Conservation (phyloP, 169 alveolate genomes). For the Cryptosporidium parvum region DNA sequence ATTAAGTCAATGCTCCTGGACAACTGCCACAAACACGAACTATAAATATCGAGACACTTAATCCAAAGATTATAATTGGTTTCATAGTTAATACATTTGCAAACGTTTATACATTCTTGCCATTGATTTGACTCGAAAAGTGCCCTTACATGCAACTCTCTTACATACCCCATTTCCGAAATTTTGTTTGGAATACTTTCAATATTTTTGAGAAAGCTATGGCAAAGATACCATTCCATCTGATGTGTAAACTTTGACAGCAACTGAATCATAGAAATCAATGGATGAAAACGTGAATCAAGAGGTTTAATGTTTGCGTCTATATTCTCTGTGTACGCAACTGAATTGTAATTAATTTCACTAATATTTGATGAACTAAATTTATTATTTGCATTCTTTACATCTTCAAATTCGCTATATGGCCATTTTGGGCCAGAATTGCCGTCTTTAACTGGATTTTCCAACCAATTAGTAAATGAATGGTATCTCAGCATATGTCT, state of each 20-base stretch:
- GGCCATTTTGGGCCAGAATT: constrained; percentile 71
- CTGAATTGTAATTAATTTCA: background rate
- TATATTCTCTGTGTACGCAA: background rate
- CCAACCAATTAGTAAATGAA: constrained; percentile 35
- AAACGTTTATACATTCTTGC: constrained; percentile 65
- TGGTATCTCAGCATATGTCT: constrained; percentile 32
- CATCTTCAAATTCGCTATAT: constrained; percentile 2
- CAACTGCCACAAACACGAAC: constrained; percentile 71
- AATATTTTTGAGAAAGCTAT: constrained; percentile 25
- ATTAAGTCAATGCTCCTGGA: constrained; percentile 56
- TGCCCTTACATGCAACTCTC: constrained; percentile 68
- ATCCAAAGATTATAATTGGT: constrained; percentile 50
- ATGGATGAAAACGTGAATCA: constrained; percentile 18
- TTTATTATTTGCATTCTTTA: background rate
- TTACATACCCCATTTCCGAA: constrained; percentile 25
- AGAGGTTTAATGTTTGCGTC: background rate
- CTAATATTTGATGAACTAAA: background rate
- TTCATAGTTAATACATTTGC: constrained; percentile 31
- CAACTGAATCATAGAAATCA: constrained; percentile 11
- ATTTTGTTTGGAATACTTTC: constrained; percentile 27
- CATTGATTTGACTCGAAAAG: constrained; percentile 62
- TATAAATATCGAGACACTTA: constrained; percentile 64
- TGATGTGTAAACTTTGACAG: constrained; percentile 34
- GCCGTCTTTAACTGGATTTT: background rate
- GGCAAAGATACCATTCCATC: constrained; percentile 67